Evolutionary conservation across 306 rosid species (phyloP), one percentile per base, ranked within the genome.

Genomic region (Lathyrus oleraceus): DNA sequence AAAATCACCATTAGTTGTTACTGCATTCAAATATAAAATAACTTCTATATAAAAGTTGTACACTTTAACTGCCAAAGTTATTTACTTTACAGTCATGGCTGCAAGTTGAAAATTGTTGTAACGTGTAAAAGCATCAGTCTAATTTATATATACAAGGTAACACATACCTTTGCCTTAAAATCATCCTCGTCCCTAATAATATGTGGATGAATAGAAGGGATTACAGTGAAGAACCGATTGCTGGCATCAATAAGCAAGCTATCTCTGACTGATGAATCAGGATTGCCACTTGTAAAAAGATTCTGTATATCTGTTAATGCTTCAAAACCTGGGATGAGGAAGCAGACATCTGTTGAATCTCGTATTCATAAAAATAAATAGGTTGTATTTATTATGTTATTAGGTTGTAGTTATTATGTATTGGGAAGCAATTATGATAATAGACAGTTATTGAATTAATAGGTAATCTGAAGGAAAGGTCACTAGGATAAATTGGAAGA

Each of bases 161-260:
- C 25, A 43, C 30, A 8, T 77, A 94, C 98, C 98, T 94, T 94
- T 44, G 85, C 88, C 85, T 88, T 88, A 69, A 94, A 88, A 65
- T 88, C 95, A 71, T 83, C 91, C 78, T 90, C 96, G 68, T 94
- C 95, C 80, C 86, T 85, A 39, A 91, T 94, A 78, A 91, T 68
- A 67, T 83, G 96, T 2, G 98, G 98, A 82, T 94, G 98, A 70
- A 90, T 80, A 14, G 97, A 94, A 58, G 98, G 98, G 80, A 94
- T 94, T 79, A 90, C 51, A 8, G 97, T 94, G 89, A 94, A 94
- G 86, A 94, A 91, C 8, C 86, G 90, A 79, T 94, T 94, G 95
- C 98, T 94, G 56, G 98, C 97, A 87, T 91, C 96, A 65, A 94
- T 63, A 61, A 94, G 90, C 85, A 94, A 83, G 87, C 96, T 88